Base-by-base conservation (phyloP, 192 early-diverging fungal genomes). In the Haplosporangium gracile region DNA sequence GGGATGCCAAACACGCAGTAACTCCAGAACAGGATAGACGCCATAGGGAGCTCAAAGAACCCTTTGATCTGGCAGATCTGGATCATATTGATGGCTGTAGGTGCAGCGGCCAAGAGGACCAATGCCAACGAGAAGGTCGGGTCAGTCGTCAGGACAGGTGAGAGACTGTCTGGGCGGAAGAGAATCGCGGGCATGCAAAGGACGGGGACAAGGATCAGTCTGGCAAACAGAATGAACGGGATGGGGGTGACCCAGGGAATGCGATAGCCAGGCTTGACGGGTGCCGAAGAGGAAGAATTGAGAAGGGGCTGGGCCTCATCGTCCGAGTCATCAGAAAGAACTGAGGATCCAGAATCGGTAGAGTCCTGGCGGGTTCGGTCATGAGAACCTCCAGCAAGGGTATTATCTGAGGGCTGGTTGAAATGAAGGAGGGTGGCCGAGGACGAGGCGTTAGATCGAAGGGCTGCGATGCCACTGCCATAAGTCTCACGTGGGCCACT, bases 1-100 rank as follows among this genome's bases (percentile, higher is more conserved):
- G 91, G 89, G 24, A 83, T 84, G 53, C 85, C 85, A 42, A 89
- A 70, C 1, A 91, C 76, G 9, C 88, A 89, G 74, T 96, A 96
- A 36, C 92, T 93, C 87, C 92, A 95, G 79, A 95, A 95, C 68
- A 96, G 74, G 20, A 96, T 89, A 55, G 90, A 88, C 1, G 93
- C 90, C 77, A 94, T 93, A 77, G 94, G 92, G 20, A 91, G 88
- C 72, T 96, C 94, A 87, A 93, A 96, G 79, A 92, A 90, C 11
- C 93, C 93, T 40, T 92, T 92, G 34, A 93, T 92, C 85, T 94
- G 93, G 63, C 92, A 91, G 29, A 95, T 91, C n/a, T 94, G 94
- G 22, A 92, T 91, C 36, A 95, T 88, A 51, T 94, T 95, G 73
- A 96, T 92, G 0, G 95, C 95, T 3, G 95, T 94, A 5, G 95